Conservation (phyloP, 768 basidiomycete species). For the Gymnopilus dilepis region DNA sequence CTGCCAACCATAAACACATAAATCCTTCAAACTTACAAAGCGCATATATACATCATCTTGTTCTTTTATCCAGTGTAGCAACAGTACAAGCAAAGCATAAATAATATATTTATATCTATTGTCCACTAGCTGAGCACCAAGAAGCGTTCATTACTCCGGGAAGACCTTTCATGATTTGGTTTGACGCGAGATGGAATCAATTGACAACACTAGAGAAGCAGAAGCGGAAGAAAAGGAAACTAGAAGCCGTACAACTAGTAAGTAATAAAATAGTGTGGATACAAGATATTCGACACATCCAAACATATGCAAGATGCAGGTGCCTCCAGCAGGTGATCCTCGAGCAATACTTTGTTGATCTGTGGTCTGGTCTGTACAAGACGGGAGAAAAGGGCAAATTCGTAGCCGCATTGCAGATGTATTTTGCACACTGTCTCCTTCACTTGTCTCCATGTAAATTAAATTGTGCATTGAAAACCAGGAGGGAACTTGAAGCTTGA, state of each 20-base stretch:
- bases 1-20: background rate
- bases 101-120: slow-evolving; percentile 11
- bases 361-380: slow-evolving; percentile 9
- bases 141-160: too few relatives aligned
- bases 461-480: slow-evolving; percentile 4
- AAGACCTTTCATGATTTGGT: too few relatives aligned
- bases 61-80: slow-evolving; percentile 31
- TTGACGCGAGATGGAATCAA: background rate
- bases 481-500: background rate
- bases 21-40: background rate
- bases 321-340: slow-evolving; percentile 19
- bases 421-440: slow-evolving; percentile 9
- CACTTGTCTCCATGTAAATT: slow-evolving; percentile 16
- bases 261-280: slow-evolving; percentile 27
- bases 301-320: slow-evolving; percentile 15
- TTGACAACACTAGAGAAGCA: background rate
- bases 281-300: slow-evolving; percentile 30
- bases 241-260: slow-evolving; percentile 10
- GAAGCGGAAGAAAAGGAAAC: too few relatives aligned
- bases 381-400: slow-evolving; percentile 6
- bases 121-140: background rate
- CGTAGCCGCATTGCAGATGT: slow-evolving; percentile 9
- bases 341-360: background rate
- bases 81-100: slow-evolving; percentile 29
- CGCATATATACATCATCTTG: slow-evolving; percentile 17